Percentiles rank a stretch among this genome's conserved stretches.
Evolutionary conservation across 2,329 filamentous ascomycete genomes (phyloP).

Genomic region (Sporothrix curviconia): DNA sequence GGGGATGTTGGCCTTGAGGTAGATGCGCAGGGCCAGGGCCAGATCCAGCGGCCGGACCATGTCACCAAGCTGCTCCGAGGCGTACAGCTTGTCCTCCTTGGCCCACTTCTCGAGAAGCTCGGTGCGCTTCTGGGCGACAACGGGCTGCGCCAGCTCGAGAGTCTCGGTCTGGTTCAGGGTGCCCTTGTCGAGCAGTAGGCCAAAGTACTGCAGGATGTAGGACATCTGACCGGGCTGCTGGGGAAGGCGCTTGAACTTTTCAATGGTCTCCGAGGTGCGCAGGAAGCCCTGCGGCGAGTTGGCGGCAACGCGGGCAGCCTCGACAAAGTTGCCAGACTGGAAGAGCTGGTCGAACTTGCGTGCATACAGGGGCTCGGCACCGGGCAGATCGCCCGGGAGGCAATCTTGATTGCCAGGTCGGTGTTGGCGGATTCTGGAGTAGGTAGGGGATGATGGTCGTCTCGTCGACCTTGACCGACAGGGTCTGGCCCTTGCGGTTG

Average conservation of each 20-base stretch:
- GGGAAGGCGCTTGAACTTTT: conserved; percentile 85
- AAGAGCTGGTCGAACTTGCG: conserved; percentile 90
- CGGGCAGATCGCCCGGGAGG: conserved; percentile 89
- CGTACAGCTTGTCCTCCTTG: conserved; percentile 89
- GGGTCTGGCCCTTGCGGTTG: conserved; percentile 94
- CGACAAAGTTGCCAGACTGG: conserved; percentile 69
- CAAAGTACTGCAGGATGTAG: conserved; percentile 93
- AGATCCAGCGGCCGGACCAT: conserved; percentile 85
- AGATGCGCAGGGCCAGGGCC: conserved; percentile 79
- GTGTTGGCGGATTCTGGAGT: conserved; percentile 94
- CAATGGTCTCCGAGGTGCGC: conserved; percentile 88
- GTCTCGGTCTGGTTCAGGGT: conserved; percentile 88
- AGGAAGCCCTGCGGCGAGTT: conserved; percentile 95
- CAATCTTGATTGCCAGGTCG: conserved; percentile 90
- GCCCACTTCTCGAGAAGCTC: conserved; percentile 98
- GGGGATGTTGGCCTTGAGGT: conserved; percentile 81
- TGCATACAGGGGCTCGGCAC: conserved; percentile 87
- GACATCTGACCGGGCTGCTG: conserved; percentile 81
- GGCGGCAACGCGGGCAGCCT: conserved; percentile 91
- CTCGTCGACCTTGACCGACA: conserved; percentile 91
- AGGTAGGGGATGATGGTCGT: conserved; percentile 87
- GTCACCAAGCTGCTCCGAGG: conserved; percentile 94
- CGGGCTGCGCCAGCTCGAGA: conserved; percentile 84
- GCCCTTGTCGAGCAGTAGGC: conserved; percentile 93
- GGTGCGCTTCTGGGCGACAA: conserved; percentile 88